Conservation (phyloP, 2,329 filamentous ascomycete genomes). For the Apiospora pterosperma region DNA sequence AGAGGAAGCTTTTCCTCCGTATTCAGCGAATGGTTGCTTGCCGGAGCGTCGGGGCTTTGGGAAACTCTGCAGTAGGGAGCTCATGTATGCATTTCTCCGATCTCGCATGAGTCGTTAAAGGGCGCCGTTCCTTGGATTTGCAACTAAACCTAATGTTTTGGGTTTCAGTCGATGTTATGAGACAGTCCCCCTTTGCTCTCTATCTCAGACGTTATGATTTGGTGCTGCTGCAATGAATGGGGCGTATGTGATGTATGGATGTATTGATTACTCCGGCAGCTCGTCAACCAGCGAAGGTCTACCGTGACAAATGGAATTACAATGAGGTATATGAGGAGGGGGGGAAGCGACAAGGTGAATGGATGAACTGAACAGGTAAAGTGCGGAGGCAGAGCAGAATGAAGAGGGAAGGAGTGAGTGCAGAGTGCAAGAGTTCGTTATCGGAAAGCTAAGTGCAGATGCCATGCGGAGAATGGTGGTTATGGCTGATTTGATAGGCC, state of each 20-base stretch:
- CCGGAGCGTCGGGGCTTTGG: neutral
- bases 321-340: neutral
- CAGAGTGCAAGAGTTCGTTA: neutral
- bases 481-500: neutral
- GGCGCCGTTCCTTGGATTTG: neutral
- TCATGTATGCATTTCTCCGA: constrained; percentile 1
- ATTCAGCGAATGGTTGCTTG: neutral
- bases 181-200: neutral
- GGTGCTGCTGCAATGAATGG: neutral
- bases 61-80: neutral
- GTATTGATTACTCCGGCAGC: neutral
- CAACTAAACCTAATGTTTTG: neutral
- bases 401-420: neutral
- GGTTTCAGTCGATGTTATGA: neutral
- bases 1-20: neutral
- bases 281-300: constrained; percentile 3
- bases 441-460: constrained; percentile 1
- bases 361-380: neutral
- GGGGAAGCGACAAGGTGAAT: constrained; percentile 1
- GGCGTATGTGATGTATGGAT: neutral
- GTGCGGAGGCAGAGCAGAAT: neutral
- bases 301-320: constrained; percentile 1
- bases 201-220: neutral
- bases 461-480: neutral
- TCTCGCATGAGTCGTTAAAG: neutral